Conservation (phyloP, 2,329 filamentous ascomycete genomes). For the Xylariales sp. region DNA sequence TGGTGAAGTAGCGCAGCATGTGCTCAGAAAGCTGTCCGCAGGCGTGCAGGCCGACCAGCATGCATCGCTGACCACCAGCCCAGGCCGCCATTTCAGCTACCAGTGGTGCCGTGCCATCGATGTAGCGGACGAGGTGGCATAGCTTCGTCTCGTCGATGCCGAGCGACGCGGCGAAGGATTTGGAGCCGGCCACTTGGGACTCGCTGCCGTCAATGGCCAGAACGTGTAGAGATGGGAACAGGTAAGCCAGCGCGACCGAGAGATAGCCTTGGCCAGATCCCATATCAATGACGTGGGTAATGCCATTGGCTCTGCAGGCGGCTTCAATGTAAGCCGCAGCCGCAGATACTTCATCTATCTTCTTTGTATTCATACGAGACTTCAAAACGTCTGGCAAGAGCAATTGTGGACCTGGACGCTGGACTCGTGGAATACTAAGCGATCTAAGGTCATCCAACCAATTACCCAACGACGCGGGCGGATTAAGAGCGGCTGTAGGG, state of each 20-base stretch:
- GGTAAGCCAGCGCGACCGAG: constrained; percentile 20
- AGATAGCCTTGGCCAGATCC: constrained; percentile 25
- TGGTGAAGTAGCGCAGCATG: constrained; percentile 24
- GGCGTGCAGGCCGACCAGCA: constrained; percentile 27
- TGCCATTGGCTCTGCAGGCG: constrained; percentile 15
- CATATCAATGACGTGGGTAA: constrained; percentile 20
- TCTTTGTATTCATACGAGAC: constrained; percentile 25
- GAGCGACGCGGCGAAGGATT: constrained; percentile 15
- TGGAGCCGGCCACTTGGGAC: constrained; percentile 22
- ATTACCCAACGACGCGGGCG: constrained; percentile 15
- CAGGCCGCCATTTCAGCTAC: constrained; percentile 18
- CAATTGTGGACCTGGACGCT: constrained; percentile 11
- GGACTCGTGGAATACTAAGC: constrained; percentile 18
- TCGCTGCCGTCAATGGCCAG: constrained; percentile 27
- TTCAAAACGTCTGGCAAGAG: constrained; percentile 16
- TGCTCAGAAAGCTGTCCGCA: constrained; percentile 28
- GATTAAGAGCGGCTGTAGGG: not conserved
- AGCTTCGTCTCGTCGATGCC: constrained; percentile 16
- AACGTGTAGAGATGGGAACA: constrained; percentile 20
- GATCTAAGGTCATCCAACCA: constrained; percentile 19
- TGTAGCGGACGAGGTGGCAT: constrained; percentile 19
- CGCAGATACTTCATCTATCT: constrained; percentile 22
- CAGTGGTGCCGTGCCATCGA: constrained; percentile 19
- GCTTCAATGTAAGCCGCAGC: constrained; percentile 20
- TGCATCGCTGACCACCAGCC: constrained; percentile 20